Evolutionary conservation across 1,139 yeast genomes (phyloP), one percentile per base, ranked within the genome.

Genomic region (Taphrina populina): DNA sequence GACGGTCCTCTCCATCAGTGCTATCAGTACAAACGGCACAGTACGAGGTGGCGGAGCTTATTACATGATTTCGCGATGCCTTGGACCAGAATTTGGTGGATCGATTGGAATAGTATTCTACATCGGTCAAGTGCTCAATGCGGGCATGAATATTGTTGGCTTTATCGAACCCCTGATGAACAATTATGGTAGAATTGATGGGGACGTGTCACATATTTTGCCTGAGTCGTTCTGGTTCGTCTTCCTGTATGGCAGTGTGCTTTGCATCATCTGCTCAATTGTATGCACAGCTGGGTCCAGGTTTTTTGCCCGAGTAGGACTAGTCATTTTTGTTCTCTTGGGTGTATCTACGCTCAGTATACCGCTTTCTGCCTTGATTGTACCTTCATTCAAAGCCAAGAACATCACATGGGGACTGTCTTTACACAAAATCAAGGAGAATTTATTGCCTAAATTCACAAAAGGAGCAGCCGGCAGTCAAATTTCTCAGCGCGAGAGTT

Each of bases 31-130:
- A 1, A 84, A 84, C 66, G 94, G 94, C 4, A 83, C 87, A 0
- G 94, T 84, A 8, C 79, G 81, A 63, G 92, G 94, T 17, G 94
- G 94, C 3, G 94, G 94, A 17, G 88, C 92, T 0, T 84, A 84
- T 67, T 84, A 83, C 65, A 84, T 84, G 92, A 82, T 84, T 58
- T 80, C 86, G 27, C 71, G 94, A 59, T 80, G 86, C 15, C 71
- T 84, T 58, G 94, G 94, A 0, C 90, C 90, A 4, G 94, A 84
- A 64, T 84, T 84, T 67, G 94, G 94, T 6, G 94, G 92, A 3
- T 80, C 87, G n/a, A 84, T 84, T 56, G 94, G 94, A 1, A 75
- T 84, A 19, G 84, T 84, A 26, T 84, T 84, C 67, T 85, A 80
- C 65, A 74, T 84, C 54, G 94, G 94, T 1, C 94, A 84, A 69